Conservation (phyloP, 495 filamentous ascomycete species). For the Daldinia caldariorum region DNA sequence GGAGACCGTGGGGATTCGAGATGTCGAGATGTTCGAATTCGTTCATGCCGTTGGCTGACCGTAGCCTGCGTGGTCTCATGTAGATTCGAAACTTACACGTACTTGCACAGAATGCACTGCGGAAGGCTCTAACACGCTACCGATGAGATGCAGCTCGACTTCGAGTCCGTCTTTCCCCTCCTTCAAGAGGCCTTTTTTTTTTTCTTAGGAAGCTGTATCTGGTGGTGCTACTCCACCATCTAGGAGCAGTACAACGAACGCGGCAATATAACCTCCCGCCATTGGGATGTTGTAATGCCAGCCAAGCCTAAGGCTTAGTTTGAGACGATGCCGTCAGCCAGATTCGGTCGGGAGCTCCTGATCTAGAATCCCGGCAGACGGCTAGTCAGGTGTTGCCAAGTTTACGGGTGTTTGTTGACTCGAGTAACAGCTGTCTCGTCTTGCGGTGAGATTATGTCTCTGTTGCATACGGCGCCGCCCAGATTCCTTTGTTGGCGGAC, state of each 20-base stretch:
- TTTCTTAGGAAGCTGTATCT: slow-evolving; percentile 4
- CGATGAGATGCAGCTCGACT: slow-evolving; percentile 31
- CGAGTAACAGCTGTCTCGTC: slow-evolving; percentile 38
- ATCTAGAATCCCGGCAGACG: slow-evolving; percentile 36
- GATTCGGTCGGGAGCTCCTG: slow-evolving; percentile 36
- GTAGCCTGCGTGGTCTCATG: slow-evolving; percentile 37
- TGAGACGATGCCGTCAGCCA: slow-evolving; percentile 18
- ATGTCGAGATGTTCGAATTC: slow-evolving; percentile 27
- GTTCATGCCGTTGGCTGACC: slow-evolving; percentile 29
- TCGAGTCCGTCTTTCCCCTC: slow-evolving; percentile 10
- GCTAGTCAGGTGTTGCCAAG: slow-evolving; percentile 36
- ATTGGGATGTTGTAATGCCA: slow-evolving; percentile 18
- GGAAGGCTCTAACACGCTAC: slow-evolving; percentile 25
- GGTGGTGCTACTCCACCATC: slow-evolving; percentile 20
- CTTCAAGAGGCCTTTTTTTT: slow-evolving; percentile 30
- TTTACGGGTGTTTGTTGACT: slow-evolving; percentile 27
- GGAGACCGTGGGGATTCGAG: slow-evolving; percentile 35
- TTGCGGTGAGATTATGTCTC: slow-evolving; percentile 39
- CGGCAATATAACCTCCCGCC: slow-evolving; percentile 26
- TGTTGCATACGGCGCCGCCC: slow-evolving; percentile 32
- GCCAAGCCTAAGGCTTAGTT: slow-evolving; percentile 14
- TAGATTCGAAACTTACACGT: slow-evolving; percentile 39
- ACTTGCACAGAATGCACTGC: slow-evolving; percentile 16
- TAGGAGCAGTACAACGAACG: slow-evolving; percentile 15
- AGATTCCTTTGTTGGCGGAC: slow-evolving; percentile 27